Evolutionary conservation across 768 basidiomycete species (phyloP).

Genomic region (Pulveroboletus sp.): DNA sequence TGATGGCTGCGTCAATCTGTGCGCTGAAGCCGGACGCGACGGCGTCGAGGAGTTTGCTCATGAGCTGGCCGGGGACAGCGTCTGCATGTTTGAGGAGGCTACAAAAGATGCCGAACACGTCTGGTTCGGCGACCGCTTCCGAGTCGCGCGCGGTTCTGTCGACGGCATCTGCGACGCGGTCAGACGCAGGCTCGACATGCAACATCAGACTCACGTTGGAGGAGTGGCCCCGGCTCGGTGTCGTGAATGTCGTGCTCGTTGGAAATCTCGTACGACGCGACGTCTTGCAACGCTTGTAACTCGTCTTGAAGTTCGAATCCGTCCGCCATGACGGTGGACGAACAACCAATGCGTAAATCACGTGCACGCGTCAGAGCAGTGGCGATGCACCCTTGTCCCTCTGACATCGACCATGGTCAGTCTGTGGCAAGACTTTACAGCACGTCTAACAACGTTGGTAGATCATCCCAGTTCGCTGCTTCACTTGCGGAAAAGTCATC

Average conservation of each 20-base stretch:
- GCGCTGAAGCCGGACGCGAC: constrained; percentile 70
- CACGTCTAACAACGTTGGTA: constrained; percentile 27
- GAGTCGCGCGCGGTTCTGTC: constrained; percentile 74
- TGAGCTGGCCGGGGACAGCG: constrained; percentile 54
- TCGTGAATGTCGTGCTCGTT: constrained; percentile 61
- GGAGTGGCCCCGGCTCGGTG: constrained; percentile 50
- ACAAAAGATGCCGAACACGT: constrained; percentile 79
- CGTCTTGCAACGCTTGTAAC: constrained; percentile 59
- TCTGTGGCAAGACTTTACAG: no score
- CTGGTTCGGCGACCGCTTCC: constrained; percentile 61
- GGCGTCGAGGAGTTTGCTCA: constrained; percentile 87
- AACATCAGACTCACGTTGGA: constrained; percentile 49
- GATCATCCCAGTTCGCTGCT: constrained; percentile 97
- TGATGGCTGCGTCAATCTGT: constrained; percentile 67
- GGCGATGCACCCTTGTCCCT: not conserved
- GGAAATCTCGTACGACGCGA: constrained; percentile 59
- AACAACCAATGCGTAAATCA: constrained; percentile 12
- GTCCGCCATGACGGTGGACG: constrained; percentile 32
- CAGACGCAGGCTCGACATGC: not conserved
- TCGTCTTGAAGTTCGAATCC: constrained; percentile 79
- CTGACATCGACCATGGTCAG: constrained; percentile 24
- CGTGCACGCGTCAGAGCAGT: constrained; percentile 25
- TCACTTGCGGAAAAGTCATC: constrained; percentile 95
- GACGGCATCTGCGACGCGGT: constrained; percentile 58
- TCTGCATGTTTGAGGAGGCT: constrained; percentile 76